Percentiles rank a stretch among this genome's conserved stretches.
Evolutionary conservation across 1,139 yeast genomes (phyloP).

Genomic region (Candida sojae): DNA sequence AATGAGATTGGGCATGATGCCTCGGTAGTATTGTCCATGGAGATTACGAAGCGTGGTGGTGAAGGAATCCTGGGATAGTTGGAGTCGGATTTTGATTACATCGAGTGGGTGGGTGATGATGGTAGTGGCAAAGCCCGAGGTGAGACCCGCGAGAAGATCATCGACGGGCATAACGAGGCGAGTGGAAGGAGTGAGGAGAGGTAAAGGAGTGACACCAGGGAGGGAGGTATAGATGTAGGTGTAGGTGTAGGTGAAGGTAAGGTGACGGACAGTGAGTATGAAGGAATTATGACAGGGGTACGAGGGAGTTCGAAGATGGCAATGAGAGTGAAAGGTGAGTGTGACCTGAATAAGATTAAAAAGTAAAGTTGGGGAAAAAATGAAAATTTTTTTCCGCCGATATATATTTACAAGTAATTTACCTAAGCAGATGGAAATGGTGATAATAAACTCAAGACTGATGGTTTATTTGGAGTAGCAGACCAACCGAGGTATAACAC

Average conservation of each 20-base stretch:
- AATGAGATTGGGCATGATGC: constrained; percentile 73
- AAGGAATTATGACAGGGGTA: no score
- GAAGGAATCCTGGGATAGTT: constrained; percentile 31
- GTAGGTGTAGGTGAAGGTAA: no score
- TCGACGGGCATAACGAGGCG: constrained; percentile 5
- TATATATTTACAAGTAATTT: not conserved
- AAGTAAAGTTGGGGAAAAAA: no score
- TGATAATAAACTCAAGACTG: constrained; percentile 68
- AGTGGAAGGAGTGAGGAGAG: no score
- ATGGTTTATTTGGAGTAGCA: constrained; percentile 82
- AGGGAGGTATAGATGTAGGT: no score
- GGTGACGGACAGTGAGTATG: no score
- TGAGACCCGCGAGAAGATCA: constrained; percentile 73
- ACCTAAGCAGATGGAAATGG: constrained; percentile 72
- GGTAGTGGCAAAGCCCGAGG: constrained; percentile 85
- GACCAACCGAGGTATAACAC: constrained; percentile 93
- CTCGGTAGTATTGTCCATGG: constrained; percentile 54
- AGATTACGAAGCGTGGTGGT: constrained; percentile 16
- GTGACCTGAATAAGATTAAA: no score
- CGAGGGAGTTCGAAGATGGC: no score
- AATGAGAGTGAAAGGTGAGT: no score
- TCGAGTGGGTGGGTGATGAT: constrained; percentile 86
- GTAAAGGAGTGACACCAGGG: no score
- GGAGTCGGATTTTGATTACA: constrained; percentile 78
- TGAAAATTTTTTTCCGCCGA: no score